Evolutionary conservation across 2,329 filamentous ascomycete species (phyloP).

Genomic region (Phaeophleospora eucalypticola): DNA sequence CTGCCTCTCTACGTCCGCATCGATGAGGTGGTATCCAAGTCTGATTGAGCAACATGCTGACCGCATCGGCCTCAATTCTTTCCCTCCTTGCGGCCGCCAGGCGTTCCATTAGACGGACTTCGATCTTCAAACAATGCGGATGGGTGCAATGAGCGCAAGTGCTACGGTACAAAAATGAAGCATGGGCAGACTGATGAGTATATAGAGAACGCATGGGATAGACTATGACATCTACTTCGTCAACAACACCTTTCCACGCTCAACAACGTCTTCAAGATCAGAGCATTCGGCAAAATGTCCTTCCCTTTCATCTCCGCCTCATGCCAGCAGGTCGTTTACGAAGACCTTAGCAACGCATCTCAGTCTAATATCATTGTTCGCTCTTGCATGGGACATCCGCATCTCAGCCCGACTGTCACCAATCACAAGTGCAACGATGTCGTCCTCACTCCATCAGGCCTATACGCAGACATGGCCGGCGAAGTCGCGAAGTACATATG

Average conservation of each 20-base stretch:
- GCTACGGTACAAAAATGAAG: too few relatives aligned
- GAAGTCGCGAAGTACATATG: constrained; percentile 26
- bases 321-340: constrained; percentile 21
- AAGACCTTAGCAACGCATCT: constrained; percentile 9
- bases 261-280: not conserved
- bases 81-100: not conserved
- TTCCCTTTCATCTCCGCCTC: constrained; percentile 16
- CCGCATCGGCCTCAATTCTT: not conserved
- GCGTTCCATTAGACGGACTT: not conserved
- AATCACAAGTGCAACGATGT: constrained; percentile 34
- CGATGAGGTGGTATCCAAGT: too few relatives aligned
- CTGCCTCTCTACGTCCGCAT: too few relatives aligned
- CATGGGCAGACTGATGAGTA: too few relatives aligned
- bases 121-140: too few relatives aligned
- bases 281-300: constrained; percentile 3
- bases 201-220: too few relatives aligned
- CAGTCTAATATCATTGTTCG: constrained; percentile 18
- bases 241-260: not conserved
- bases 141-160: too few relatives aligned
- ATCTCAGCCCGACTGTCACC: constrained; percentile 20
- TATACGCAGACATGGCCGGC: constrained; percentile 35
- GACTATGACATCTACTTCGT: not conserved
- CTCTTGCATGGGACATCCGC: constrained; percentile 20
- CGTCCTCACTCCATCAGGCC: constrained; percentile 29
- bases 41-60: too few relatives aligned